phyloP scores from a whole-genome alignment of 1,139 yeast species.

The Hansenula sp. region DNA sequence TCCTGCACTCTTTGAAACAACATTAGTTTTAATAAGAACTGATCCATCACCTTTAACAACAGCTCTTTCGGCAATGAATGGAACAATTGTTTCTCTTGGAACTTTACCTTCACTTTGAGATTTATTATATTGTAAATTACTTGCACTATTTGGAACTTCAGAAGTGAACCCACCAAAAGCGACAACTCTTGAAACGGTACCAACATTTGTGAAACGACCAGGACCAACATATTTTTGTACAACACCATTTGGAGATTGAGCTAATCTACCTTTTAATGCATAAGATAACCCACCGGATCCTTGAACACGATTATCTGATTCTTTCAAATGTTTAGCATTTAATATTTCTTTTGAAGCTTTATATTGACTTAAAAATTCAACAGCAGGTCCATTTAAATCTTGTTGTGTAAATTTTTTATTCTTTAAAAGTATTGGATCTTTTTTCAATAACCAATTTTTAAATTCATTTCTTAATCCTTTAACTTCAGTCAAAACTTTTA shows the following conservation, averaged over 20 bases:
- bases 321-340: conserved; percentile 13
- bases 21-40: conserved; percentile 8
- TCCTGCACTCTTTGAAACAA: not conserved
- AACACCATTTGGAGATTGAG: conserved; percentile 74
- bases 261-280: conserved; percentile 63
- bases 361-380: conserved; percentile 29
- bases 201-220: conserved; percentile 58
- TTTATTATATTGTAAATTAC: conserved; percentile 9
- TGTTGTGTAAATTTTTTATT: conserved; percentile 25
- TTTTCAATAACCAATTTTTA: conserved; percentile 33
- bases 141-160: conserved; percentile 18
- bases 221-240: conserved; percentile 55
- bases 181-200: conserved; percentile 37
- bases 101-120: conserved; percentile 11
- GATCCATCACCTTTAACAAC: conserved; percentile 14
- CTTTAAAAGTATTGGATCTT: conserved; percentile 32
- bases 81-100: conserved; percentile 19
- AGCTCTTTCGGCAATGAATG: conserved; percentile 15
- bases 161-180: conserved; percentile 78
- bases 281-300: conserved; percentile 78
- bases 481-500: conserved; percentile 19
- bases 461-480: conserved; percentile 32
- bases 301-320: conserved; percentile 30
- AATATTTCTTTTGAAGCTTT: conserved; percentile 10
- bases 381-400: conserved; percentile 31